phyloP scores from a whole-genome alignment of 257 asterid species.

The Dorcoceras hygrometricum region DNA sequence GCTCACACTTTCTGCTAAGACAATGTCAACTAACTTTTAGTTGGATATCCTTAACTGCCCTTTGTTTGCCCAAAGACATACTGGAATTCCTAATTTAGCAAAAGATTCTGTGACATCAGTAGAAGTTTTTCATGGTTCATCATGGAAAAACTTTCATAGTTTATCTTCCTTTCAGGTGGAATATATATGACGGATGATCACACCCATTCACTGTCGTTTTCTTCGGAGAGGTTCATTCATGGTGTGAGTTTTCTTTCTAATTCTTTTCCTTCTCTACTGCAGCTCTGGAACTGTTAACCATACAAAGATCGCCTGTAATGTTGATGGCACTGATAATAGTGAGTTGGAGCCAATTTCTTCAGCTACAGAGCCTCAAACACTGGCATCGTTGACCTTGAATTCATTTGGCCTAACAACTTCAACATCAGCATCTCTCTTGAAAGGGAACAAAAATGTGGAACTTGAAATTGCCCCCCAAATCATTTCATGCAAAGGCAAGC shows the following conservation, averaged over 20 bases:
- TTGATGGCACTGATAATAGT: slow-evolving; percentile 20
- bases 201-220: background rate
- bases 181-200: background rate
- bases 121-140: slow-evolving; percentile 2
- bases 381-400: slow-evolving; percentile 22
- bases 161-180: slow-evolving; percentile 1
- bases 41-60: background rate
- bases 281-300: slow-evolving; percentile 38
- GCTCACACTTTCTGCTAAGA: background rate
- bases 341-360: slow-evolving; percentile 29
- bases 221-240: no score
- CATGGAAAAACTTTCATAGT: slow-evolving; percentile 12
- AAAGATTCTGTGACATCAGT: slow-evolving; percentile 2
- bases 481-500: slow-evolving; percentile 36
- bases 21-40: slow-evolving; percentile 1
- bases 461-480: slow-evolving; percentile 24
- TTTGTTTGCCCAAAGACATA: background rate
- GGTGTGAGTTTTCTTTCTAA: background rate
- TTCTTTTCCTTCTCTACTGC: slow-evolving; percentile 21
- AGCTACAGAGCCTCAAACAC: slow-evolving; percentile 28
- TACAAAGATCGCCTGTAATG: slow-evolving; percentile 18
- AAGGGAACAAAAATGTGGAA: slow-evolving; percentile 30
- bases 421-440: slow-evolving; percentile 30
- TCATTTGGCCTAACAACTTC: slow-evolving; percentile 25
- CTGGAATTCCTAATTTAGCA: background rate